Evolutionary conservation across 2,329 filamentous ascomycete genomes (phyloP).

Genomic region (Sporothrix variecibatus): DNA sequence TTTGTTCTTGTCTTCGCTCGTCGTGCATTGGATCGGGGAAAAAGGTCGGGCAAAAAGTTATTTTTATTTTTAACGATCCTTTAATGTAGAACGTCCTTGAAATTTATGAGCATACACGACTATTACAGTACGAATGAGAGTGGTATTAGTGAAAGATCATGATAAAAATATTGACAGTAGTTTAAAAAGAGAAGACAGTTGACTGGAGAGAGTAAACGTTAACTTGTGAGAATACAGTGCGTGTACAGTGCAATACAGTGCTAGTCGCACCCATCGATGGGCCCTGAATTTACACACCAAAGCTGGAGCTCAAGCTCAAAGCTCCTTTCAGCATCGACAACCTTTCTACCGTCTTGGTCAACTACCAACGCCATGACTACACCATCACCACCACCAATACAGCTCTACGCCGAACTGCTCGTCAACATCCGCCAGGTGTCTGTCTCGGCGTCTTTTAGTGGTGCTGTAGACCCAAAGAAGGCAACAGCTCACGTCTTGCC

Average conservation of each 20-base stretch:
- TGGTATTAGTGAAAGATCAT: too few species aligned
- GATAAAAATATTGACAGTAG: too few species aligned
- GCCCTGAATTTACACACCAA: not conserved
- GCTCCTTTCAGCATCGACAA: not conserved
- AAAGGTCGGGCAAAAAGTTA: conserved; percentile 18
- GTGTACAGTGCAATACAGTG: conserved; percentile 3
- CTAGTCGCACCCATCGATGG: not conserved
- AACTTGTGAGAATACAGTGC: not conserved
- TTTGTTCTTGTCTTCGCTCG: not conserved
- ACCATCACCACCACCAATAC: conserved; percentile 3
- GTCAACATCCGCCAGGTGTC: conserved; percentile 66
- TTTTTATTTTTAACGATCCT: not conserved
- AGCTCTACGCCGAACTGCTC: conserved; percentile 65
- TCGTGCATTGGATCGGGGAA: not conserved
- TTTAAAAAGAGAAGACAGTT: too few species aligned
- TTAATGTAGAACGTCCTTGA: conserved; percentile 8
- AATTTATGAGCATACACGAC: conserved; percentile 11
- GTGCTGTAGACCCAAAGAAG: conserved; percentile 44
- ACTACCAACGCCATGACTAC: not conserved
- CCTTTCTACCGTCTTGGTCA: not conserved
- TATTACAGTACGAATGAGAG: not conserved
- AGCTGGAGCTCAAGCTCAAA: not conserved
- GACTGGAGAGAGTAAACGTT: too few species aligned
- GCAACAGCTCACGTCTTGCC: conserved; percentile 49
- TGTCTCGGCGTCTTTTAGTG: conserved; percentile 54